Conservation (phyloP, 768 basidiomycete genomes). For the Xerocomus brunneocitrinus region DNA sequence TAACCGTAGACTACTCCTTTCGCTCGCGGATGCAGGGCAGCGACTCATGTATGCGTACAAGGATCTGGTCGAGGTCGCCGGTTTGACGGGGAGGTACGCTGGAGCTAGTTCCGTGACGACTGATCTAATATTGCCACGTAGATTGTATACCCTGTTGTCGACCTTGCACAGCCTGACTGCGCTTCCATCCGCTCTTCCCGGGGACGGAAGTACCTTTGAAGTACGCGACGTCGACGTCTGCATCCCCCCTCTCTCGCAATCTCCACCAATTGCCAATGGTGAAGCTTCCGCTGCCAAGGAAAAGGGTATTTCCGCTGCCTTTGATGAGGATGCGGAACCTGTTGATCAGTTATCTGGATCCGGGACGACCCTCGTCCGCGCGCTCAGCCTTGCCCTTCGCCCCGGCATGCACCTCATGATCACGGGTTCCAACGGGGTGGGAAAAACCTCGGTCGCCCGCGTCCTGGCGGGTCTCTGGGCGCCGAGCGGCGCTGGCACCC, state of each 20-base stretch:
- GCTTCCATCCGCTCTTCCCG: slow-evolving; percentile 37
- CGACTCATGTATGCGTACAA: slow-evolving; percentile 97
- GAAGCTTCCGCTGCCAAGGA: slow-evolving; percentile 1
- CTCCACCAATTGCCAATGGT: background rate
- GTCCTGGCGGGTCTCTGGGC: slow-evolving; percentile 91
- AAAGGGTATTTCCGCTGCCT: background rate
- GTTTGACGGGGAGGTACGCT: slow-evolving; percentile 61
- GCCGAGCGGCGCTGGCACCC: slow-evolving; percentile 37
- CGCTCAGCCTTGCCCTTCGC: slow-evolving; percentile 58
- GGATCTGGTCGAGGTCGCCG: slow-evolving; percentile 91
- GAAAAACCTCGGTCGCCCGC: slow-evolving; percentile 85
- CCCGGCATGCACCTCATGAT: slow-evolving; percentile 89
- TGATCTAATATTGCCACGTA: slow-evolving; percentile 17
- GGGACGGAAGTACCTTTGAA: slow-evolving; percentile 44
- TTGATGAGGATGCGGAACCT: slow-evolving; percentile 14
- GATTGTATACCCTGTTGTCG: slow-evolving; percentile 84
- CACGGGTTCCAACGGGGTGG: slow-evolving; percentile 89
- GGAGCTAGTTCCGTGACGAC: background rate
- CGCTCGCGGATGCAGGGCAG: slow-evolving; percentile 95
- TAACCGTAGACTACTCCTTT: slow-evolving; percentile 83
- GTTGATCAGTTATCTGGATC: slow-evolving; percentile 18
- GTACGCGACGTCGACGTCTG: slow-evolving; percentile 67
- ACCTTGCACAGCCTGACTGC: slow-evolving; percentile 72
- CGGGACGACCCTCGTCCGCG: slow-evolving; percentile 54
- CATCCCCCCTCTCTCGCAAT: slow-evolving; percentile 40